Evolutionary conservation across 2,329 filamentous ascomycete species (phyloP), one percentile per base, ranked within the genome.

Genomic region (Penicillium paneum): DNA sequence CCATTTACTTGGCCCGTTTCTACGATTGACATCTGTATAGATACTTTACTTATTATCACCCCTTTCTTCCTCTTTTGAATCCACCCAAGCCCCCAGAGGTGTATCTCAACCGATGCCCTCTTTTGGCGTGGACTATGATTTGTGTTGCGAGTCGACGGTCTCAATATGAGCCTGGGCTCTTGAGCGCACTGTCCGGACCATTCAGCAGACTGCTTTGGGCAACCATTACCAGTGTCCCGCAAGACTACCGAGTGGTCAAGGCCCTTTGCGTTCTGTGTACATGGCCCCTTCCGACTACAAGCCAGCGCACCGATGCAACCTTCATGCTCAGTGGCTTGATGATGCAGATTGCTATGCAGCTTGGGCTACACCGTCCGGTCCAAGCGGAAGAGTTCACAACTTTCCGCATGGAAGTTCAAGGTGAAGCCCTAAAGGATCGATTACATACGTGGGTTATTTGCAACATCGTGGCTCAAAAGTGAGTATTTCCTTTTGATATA

Each of bases 381-480:
- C 83, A 86, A 62, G 79, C 83, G 1, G 82, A 85, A 63, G 76
- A 79, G 55, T 79, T 79, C 54, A 76, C 72, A 5, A 78, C 76
- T 5, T 78, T 78, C 59, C 70, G 72, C 17, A 74, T 78, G 60
- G 73, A 83, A 52, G 70, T 85, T 13, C 74, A 80, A 58, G 81
- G 83, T 28, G 83, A 85, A 64, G 83, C 85, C 52, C 76, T 86
- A 51, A 79, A 82, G 35, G 84, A 87, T 67, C 77, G 84, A 15
- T 72, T 86, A 32, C 79, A 84, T 63, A 87, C 84, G 3, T 88
- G 84, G 84, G 82, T 83, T 1, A 79, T 84, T 5, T 86, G 84
- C 72, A 87, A 87, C 62, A 81, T 86, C 53, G 83, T 86, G 10
- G 83, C 84, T n/a, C 83, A 87, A 61, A 83, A 82, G 81, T 82